Conservation (phyloP, 768 basidiomycete genomes). For the Leccinum fibrillosum region DNA sequence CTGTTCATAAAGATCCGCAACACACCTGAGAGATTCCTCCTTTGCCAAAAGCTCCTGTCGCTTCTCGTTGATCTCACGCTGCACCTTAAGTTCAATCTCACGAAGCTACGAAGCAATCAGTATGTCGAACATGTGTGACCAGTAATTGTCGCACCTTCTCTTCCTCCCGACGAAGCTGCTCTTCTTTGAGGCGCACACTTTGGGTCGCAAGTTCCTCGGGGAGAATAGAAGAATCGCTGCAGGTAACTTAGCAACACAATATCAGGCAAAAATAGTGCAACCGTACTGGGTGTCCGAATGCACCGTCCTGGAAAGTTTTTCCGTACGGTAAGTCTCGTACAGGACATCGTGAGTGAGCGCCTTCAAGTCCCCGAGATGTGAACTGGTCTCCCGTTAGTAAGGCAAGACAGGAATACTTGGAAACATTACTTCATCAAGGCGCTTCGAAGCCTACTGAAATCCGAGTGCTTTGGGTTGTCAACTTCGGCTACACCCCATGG, state of each 20-base stretch:
- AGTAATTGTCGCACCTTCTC: constrained; percentile 62
- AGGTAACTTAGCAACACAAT: constrained; percentile 23
- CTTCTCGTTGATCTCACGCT: constrained; percentile 97
- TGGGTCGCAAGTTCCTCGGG: constrained; percentile 97
- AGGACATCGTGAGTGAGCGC: constrained; percentile 90
- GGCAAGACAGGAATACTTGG: neutral
- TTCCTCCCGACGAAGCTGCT: constrained; percentile 95
- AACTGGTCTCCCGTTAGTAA: constrained; percentile 45
- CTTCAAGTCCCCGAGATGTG: constrained; percentile 94
- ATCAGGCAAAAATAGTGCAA: neutral
- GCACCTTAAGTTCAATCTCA: constrained; percentile 97
- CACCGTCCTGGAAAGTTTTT: constrained; percentile 91
- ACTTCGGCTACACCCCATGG: constrained; percentile 99
- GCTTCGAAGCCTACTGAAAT: constrained; percentile 89
- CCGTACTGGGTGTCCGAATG: constrained; percentile 70
- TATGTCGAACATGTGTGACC: constrained; percentile 1
- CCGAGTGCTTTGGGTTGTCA: constrained; percentile 99
- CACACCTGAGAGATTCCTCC: constrained; percentile 87
- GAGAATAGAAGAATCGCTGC: constrained; percentile 82
- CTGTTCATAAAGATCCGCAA: neutral
- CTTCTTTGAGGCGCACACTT: constrained; percentile 96
- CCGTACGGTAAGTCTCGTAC: constrained; percentile 96
- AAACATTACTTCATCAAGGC: constrained; percentile 79
- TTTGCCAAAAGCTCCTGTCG: constrained; percentile 94
- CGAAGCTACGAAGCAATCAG: constrained; percentile 57